Percentiles rank a stretch among this genome's conserved stretches.
Conservation (phyloP, 1,139 yeast species). For the Debaryomycetaceae sp. region DNA sequence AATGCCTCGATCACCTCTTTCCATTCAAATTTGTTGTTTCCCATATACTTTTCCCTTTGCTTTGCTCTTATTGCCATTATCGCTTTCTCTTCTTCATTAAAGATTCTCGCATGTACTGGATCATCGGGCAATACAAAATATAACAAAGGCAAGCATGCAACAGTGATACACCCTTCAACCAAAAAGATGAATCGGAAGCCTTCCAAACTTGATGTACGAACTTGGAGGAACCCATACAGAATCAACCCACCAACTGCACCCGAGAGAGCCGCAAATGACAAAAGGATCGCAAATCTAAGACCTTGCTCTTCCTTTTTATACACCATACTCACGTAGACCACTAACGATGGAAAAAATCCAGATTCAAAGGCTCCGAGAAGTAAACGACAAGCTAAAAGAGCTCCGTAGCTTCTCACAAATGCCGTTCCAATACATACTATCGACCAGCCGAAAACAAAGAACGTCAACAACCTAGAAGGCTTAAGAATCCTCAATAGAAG, state of each 20-base stretch:
- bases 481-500: constrained; percentile 13
- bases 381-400: constrained; percentile 15
- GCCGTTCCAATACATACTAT: constrained; percentile 16
- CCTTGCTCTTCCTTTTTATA: constrained; percentile 41
- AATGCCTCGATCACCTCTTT: constrained; percentile 36
- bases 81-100: constrained; percentile 17
- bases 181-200: constrained; percentile 37
- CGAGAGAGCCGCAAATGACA: constrained; percentile 39
- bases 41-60: constrained; percentile 23
- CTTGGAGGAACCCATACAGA: constrained; percentile 39
- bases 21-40: constrained; percentile 32
- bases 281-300: constrained; percentile 37
- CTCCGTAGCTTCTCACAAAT: constrained; percentile 13
- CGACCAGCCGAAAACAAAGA: constrained; percentile 16
- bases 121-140: constrained; percentile 3
- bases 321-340: constrained; percentile 34
- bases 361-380: constrained; percentile 21
- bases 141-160: constrained; percentile 14
- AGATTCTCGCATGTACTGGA: constrained; percentile 11
- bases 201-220: constrained; percentile 24
- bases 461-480: constrained; percentile 15
- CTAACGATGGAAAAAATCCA: constrained; percentile 31
- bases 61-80: constrained; percentile 23
- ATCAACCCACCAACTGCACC: constrained; percentile 43
- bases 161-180: constrained; percentile 26